phyloP scores from a whole-genome alignment of 2,329 filamentous ascomycete genomes.

The Kalaharituber pfeilii region DNA sequence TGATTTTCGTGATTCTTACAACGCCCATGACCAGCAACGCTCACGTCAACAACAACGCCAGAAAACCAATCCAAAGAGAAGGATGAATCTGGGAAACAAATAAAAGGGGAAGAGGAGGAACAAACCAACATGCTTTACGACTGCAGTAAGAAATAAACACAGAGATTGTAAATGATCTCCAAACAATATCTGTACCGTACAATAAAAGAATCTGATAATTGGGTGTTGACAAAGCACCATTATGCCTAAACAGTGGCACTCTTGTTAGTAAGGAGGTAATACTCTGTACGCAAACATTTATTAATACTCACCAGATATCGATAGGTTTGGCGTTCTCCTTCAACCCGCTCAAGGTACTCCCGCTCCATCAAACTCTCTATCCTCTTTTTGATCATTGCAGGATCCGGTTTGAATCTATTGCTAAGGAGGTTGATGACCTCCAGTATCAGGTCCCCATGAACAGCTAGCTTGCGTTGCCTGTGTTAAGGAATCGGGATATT shows the following conservation, averaged over 20 bases:
- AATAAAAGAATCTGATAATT: no score
- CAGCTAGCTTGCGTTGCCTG: constrained; percentile 32
- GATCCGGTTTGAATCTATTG: constrained; percentile 34
- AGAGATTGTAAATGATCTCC: no score
- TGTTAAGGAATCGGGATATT: constrained; percentile 6
- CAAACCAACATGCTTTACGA: neutral
- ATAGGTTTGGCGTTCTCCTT: constrained; percentile 30
- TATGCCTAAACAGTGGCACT: no score
- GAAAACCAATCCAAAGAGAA: neutral
- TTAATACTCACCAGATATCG: constrained; percentile 29
- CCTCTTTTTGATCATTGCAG: constrained; percentile 36
- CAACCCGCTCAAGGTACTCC: constrained; percentile 33
- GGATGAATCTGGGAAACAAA: no score
- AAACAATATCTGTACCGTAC: no score
- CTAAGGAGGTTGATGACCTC: constrained; percentile 35
- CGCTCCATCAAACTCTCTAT: constrained; percentile 38
- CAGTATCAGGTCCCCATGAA: constrained; percentile 34
- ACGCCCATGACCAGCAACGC: no score
- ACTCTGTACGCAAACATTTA: no score
- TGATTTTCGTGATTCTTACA: no score
- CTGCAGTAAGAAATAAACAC: no score
- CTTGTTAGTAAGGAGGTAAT: no score
- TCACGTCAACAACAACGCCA: neutral
- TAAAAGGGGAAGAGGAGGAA: no score
- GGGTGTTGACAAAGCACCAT: no score